phyloP scores from a whole-genome alignment of 805 yeast species.

The Osmozyma mogii region DNA sequence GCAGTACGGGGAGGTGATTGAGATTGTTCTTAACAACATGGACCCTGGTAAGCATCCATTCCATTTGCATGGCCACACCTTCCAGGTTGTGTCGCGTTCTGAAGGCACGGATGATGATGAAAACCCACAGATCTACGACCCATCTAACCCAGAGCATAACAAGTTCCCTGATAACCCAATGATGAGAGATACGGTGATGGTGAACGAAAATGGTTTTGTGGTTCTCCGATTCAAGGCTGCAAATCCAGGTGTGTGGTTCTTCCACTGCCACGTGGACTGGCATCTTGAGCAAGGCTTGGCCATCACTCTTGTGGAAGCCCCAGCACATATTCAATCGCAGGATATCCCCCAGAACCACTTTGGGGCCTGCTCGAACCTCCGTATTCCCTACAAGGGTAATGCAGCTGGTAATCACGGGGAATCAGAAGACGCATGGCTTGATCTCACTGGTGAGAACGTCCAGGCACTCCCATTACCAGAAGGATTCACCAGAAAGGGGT shows the following conservation, averaged over 20 bases:
- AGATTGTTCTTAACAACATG: slow-evolving; percentile 67
- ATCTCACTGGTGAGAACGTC: slow-evolving; percentile 50
- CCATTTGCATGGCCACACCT: slow-evolving; percentile 70
- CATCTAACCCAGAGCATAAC: slow-evolving; percentile 27
- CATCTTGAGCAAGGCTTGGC: slow-evolving; percentile 80
- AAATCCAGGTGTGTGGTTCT: slow-evolving; percentile 91
- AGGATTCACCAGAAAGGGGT: slow-evolving; percentile 68
- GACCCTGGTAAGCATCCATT: slow-evolving; percentile 78
- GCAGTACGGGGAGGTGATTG: slow-evolving; percentile 56
- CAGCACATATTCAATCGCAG: slow-evolving; percentile 37
- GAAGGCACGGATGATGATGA: slow-evolving; percentile 46
- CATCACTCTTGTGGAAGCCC: slow-evolving; percentile 63
- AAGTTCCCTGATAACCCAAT: slow-evolving; percentile 52
- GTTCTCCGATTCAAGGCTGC: slow-evolving; percentile 70
- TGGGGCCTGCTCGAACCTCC: slow-evolving; percentile 40
- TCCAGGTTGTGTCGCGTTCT: slow-evolving; percentile 54
- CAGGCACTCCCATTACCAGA: slow-evolving; percentile 59
- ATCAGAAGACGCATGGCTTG: slow-evolving; percentile 39
- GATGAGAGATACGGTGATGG: slow-evolving; percentile 63
- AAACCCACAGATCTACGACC: slow-evolving; percentile 43
- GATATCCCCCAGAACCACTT: slow-evolving; percentile 41
- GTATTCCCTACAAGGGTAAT: slow-evolving; percentile 48
- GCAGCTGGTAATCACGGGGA: slow-evolving; percentile 59
- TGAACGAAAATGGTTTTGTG: slow-evolving; percentile 60
- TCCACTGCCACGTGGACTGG: slow-evolving; percentile 90